Base-by-base conservation (phyloP, 495 filamentous ascomycete genomes). In the Poronia punctata region DNA sequence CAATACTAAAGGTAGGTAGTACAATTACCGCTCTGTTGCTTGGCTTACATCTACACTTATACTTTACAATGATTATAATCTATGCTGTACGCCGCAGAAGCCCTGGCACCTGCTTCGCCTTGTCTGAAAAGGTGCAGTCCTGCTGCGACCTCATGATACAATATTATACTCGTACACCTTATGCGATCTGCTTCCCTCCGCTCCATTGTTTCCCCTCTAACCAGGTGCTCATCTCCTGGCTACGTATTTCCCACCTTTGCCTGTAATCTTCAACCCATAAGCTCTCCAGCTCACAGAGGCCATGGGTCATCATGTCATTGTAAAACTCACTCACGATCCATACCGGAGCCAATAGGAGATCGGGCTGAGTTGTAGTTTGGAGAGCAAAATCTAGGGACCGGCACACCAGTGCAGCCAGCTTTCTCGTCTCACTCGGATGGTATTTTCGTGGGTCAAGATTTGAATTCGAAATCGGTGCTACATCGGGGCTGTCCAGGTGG, bases 181-280 rank as follows among this genome's bases (percentile, higher is more conserved):
- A 51, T 21, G 50, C 56, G 43, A 54, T 51, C 15, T 47, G 47
- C 30, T 34, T 45, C 16, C 35, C 37, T 9, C 38, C 37, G 21
- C 35, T 36, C 53, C 56, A 57, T 43, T 51, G 50, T 35, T 50
- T 54, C 24, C 54, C 53, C 27, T 53, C 47, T 20, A 59, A 31
- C 35, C 44, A 56, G 10, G 22, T 29, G 41, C 35, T 39, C 25
- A 61, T 45, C 27, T 52, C 45, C 15, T 45, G 43, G 5, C 48
- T 35, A 18, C 49, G 58, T n/a, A 35, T 46, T 38, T 51, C 48
- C 12, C 59, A 19, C 36, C 56, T 47, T 12, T 30, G 49, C 20
- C 35, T 33, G 32, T 70, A 67, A 10, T 46, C 55, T n/a, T 61
- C 52, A 26, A 65, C 65, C 69, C 69, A 71, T 27, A 60, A 41